Base-by-base conservation (phyloP, 2,329 filamentous ascomycete genomes). In the Aspergillus piperis region DNA sequence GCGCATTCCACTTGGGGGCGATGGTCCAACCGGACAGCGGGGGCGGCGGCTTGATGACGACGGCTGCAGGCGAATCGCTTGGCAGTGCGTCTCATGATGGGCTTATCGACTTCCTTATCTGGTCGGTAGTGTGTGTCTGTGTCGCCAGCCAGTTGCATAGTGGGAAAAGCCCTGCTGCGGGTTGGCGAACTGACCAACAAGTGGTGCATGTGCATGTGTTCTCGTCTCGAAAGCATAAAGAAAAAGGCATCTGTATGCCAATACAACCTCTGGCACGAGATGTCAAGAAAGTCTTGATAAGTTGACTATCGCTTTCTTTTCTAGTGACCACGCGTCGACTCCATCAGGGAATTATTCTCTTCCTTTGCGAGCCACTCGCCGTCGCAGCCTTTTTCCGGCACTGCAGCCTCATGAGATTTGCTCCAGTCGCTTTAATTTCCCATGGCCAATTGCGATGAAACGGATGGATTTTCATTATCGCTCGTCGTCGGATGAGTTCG, bases 1-100 rank as follows among this genome's bases (percentile, higher is more conserved):
- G 53, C 53, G 53, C 53, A 55, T 55, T 55, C 53, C 53, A 25
- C 42, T 47, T 32, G 53, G 52, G 38, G 39, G 15, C 39, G 25
- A 55, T 19, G 53, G 53, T 19, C 25, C 53, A 19, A 55, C 17
- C 53, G 53, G 53, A 13, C 41, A 41, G 53, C 53, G 53, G 53
- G 53, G 53, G 53, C 53, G n/a, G 36, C 39, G 27, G 27, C 25
- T 55, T 27, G 52, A 30, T 55, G 53, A 55, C 42, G 53, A 55
- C 53, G 53, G 42, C 41, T 36, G 39, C 53, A 27, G 52, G 53
- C 53, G 53, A 42, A 32, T 44, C 41, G 53, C 53, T 50, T 50
- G 47, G 47, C 47, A 30, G 44, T 49, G 47, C 47, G 47, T 50
- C 47, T 50, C 47, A 50, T 30, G 47, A 50, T 50, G 21, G 41